These are phyloP conservation scores for Leishmania tropica DNA, from an alignment of 208 protist species.

Conservation along the genomic window DNA sequence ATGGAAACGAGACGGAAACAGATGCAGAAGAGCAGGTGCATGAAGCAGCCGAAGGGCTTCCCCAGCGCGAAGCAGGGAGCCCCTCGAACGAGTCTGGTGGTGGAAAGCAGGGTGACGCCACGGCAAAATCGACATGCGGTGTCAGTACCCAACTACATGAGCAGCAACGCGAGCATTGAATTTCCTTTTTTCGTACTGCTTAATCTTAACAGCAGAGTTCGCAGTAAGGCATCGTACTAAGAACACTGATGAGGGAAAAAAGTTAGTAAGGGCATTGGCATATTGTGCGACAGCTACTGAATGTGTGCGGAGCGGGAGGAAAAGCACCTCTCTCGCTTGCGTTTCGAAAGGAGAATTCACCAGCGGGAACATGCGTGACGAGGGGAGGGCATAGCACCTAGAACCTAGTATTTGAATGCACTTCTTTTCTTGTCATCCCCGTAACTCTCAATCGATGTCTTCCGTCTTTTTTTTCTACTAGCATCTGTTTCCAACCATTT, in stretches of 20 bases:
- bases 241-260: neutral
- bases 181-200: conserved; percentile 16
- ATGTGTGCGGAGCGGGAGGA: neutral
- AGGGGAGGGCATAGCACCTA: neutral
- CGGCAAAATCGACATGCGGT: neutral
- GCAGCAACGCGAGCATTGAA: neutral
- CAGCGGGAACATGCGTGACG: neutral
- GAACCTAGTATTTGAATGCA: neutral
- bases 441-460: conserved; percentile 3
- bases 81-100: neutral
- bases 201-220: neutral
- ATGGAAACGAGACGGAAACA: neutral
- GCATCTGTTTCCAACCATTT: neutral
- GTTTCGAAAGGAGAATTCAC: neutral
- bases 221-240: neutral
- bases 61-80: neutral
- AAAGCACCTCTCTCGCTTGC: neutral
- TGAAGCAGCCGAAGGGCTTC: neutral
- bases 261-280: neutral
- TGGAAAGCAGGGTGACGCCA: neutral
- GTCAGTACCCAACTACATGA: neutral
- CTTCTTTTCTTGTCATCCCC: neutral
- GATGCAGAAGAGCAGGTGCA: neutral
- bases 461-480: conserved; percentile 4
- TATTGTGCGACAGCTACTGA: neutral